phyloP scores from a whole-genome alignment of 306 rosid species.

The Malus sieversii region DNA sequence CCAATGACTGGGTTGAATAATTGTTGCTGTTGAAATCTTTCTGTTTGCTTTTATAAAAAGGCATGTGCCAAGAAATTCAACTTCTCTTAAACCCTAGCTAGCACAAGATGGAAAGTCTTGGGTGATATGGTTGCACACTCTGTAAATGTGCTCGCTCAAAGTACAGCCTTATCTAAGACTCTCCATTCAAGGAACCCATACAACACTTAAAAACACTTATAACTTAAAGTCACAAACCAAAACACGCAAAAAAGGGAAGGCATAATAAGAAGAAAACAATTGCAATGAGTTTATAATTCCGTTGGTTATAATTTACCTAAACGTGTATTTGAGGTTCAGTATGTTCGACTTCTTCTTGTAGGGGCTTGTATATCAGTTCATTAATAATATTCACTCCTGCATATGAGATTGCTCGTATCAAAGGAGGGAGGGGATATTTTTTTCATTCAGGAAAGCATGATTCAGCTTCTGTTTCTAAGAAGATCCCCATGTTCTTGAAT shows the following conservation, averaged over 20 bases:
- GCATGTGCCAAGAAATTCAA: background rate
- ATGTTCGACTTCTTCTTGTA: too few species aligned
- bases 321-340: too few species aligned
- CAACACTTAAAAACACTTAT: slow-evolving; percentile 14
- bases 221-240: background rate
- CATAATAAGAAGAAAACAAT: background rate
- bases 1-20: background rate
- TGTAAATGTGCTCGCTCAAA: too few species aligned
- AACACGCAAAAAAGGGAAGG: background rate
- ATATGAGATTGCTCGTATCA: too few species aligned
- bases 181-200: background rate
- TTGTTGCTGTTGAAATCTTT: background rate
- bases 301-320: too few species aligned
- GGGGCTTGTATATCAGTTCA: too few species aligned
- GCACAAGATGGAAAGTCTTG: too few species aligned
- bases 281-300: too few species aligned
- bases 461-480: background rate
- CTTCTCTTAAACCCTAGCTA: background rate
- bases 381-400: too few species aligned
- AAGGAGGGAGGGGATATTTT: too few species aligned
- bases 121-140: too few species aligned
- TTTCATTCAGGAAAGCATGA: background rate
- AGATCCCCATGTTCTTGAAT: background rate
- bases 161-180: background rate
- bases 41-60: background rate